A percentile compares a stretch with the other conserved stretches of the same genome.
Evolutionary conservation across 164 flowering plant species (phyloP).

Genomic region (Tetrastigma voinierianum): DNA sequence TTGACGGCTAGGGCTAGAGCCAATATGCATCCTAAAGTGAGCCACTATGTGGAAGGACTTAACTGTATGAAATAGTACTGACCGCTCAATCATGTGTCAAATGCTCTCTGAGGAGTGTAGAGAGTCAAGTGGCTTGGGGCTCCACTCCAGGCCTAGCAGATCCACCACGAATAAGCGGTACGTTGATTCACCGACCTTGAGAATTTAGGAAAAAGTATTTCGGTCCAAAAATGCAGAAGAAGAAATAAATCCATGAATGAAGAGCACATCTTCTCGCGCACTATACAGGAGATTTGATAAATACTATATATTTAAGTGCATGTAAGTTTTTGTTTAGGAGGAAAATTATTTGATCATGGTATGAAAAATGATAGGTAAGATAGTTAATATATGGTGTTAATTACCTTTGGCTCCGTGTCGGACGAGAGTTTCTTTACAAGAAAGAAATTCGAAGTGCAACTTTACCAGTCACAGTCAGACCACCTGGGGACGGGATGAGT

Average conservation of each 20-base stretch:
- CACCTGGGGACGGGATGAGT: slow-evolving; percentile 64
- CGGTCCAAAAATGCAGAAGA: slow-evolving; percentile 95
- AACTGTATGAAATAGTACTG: slow-evolving; percentile 63
- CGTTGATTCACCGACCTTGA: slow-evolving; percentile 48
- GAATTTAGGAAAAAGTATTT: slow-evolving; percentile 84
- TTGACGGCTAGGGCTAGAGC: slow-evolving; percentile 90
- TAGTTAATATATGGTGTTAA: too few species aligned
- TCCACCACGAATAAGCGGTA: slow-evolving; percentile 77
- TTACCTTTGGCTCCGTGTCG: slow-evolving; percentile 61
- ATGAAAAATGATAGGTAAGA: neutral
- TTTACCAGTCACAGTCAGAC: slow-evolving; percentile 86
- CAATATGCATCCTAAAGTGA: slow-evolving; percentile 85
- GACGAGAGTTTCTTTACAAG: slow-evolving; percentile 63
- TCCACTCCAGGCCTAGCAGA: slow-evolving; percentile 85
- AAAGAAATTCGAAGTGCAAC: slow-evolving; percentile 64
- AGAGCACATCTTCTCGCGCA: slow-evolving; percentile 65
- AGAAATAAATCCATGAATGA: slow-evolving; percentile 95
- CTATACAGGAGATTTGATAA: too few species aligned
- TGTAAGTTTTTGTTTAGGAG: too few species aligned
- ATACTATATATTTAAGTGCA: too few species aligned
- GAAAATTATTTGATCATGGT: too few species aligned
- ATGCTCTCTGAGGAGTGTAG: slow-evolving; percentile 87
- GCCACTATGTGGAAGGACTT: slow-evolving; percentile 95
- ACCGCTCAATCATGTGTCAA: slow-evolving; percentile 83
- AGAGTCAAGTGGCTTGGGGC: slow-evolving; percentile 90